These are phyloP conservation scores for Populus alba DNA, from an alignment of 345 rosid genomes.

Conservation along the genomic window DNA sequence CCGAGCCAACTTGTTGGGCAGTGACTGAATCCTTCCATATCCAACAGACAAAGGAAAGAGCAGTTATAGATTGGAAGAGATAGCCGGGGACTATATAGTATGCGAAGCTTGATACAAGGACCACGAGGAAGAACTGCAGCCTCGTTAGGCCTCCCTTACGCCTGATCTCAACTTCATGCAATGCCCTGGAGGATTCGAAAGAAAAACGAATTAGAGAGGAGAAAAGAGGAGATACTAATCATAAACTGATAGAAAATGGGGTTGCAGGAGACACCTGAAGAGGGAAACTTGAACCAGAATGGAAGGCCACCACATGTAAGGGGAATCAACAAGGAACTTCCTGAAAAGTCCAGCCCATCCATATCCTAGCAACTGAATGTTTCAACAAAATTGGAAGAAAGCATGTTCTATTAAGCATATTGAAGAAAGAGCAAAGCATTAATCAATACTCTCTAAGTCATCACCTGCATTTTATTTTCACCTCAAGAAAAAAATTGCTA, in stretches of 20 bases:
- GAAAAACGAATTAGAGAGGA: not conserved
- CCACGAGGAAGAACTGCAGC: conserved; percentile 55
- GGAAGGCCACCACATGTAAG: conserved; percentile 50
- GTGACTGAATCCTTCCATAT: conserved; percentile 44
- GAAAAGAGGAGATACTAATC: not conserved
- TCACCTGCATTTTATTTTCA: too few species aligned
- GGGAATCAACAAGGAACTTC: conserved; percentile 46
- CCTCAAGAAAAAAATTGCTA: not conserved
- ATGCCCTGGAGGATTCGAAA: conserved; percentile 31
- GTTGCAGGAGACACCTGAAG: conserved; percentile 28
- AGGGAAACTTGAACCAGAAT: conserved; percentile 56
- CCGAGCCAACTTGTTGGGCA: conserved; percentile 45
- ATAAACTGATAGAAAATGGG: not conserved
- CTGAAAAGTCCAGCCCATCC: conserved; percentile 42
- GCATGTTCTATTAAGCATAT: not conserved
- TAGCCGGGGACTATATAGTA: conserved; percentile 50
- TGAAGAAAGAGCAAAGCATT: not conserved
- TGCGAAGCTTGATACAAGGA: conserved; percentile 43
- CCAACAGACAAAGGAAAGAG: conserved; percentile 46
- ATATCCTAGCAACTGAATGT: conserved; percentile 47
- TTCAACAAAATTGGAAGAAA: not conserved
- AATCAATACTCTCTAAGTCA: too few species aligned
- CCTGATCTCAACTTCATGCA: conserved; percentile 47
- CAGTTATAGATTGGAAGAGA: conserved; percentile 39
- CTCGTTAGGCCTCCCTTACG: conserved; percentile 41